A percentile compares a stretch with the other conserved stretches of the same genome.
Conservation (phyloP, 306 rosid species). For the Lathyrus aphaca region DNA sequence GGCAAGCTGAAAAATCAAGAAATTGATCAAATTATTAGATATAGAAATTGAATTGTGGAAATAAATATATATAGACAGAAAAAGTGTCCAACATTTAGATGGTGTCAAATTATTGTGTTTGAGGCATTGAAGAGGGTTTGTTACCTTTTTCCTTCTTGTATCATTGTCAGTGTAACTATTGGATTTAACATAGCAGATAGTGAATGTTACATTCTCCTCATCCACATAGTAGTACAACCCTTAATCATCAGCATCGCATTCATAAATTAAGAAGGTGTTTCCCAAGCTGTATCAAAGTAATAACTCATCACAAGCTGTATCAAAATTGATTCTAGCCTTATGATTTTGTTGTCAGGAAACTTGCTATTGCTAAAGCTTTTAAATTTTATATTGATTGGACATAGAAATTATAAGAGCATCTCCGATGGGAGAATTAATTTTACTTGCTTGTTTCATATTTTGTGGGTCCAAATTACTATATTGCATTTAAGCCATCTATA, state of each 20-base stretch:
- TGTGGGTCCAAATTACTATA: too few relatives aligned
- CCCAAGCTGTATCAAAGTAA: slow-evolving; percentile 7
- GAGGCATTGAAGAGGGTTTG: slow-evolving; percentile 61
- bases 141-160: slow-evolving; percentile 50
- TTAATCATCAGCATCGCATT: slow-evolving; percentile 36
- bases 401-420: too few relatives aligned
- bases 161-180: slow-evolving; percentile 31
- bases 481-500: too few relatives aligned
- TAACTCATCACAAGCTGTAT: neutral
- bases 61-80: slow-evolving; percentile 14
- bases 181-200: neutral
- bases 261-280: slow-evolving; percentile 39
- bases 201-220: slow-evolving; percentile 41
- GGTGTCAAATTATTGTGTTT: slow-evolving; percentile 37
- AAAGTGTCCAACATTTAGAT: slow-evolving; percentile 8
- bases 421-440: too few relatives aligned
- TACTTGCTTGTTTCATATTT: too few relatives aligned
- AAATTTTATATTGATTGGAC: too few relatives aligned
- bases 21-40: neutral
- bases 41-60: slow-evolving; percentile 11
- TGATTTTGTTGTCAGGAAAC: slow-evolving; percentile 38
- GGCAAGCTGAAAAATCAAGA: slow-evolving; percentile 58
- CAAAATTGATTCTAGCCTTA: slow-evolving; percentile 34
- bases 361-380: slow-evolving; percentile 19
- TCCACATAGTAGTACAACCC: slow-evolving; percentile 33